A percentile compares a stretch with the other conserved stretches of the same genome.
Conservation (phyloP, 768 basidiomycete species). For the Russula compacta region DNA sequence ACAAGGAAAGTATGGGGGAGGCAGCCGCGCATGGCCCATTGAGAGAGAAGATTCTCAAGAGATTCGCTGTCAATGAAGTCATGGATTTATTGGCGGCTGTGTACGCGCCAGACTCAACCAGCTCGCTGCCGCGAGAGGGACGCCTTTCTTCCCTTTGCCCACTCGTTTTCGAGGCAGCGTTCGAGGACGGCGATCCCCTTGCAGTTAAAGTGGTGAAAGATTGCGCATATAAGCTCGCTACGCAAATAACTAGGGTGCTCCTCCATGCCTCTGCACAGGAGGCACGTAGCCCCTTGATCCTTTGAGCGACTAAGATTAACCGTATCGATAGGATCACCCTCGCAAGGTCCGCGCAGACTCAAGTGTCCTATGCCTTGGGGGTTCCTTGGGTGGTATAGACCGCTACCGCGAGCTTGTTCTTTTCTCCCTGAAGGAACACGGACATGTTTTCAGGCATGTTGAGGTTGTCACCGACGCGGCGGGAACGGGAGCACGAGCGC, state of each 20-base stretch:
- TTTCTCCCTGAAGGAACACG: constrained; percentile 44
- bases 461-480: constrained; percentile 65
- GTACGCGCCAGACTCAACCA: constrained; percentile 51
- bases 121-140: constrained; percentile 47
- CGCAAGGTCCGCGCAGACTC: constrained; percentile 39
- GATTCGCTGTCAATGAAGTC: constrained; percentile 46
- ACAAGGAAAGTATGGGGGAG: constrained; percentile 32
- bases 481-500: constrained; percentile 49
- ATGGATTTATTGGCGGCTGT: constrained; percentile 58
- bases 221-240: constrained; percentile 46
- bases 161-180: constrained; percentile 70
- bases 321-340: constrained; percentile 3
- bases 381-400: constrained; percentile 61
- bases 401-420: constrained; percentile 47
- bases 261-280: constrained; percentile 25
- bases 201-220: constrained; percentile 49
- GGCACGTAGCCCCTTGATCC: background rate
- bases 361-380: constrained; percentile 66
- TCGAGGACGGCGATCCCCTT: constrained; percentile 55
- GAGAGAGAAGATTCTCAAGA: constrained; percentile 38
- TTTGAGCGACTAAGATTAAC: background rate
- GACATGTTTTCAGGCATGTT: constrained; percentile 57
- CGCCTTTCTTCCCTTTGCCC: constrained; percentile 67
- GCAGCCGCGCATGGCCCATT: constrained; percentile 26
- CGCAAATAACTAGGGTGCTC: constrained; percentile 48